Percentiles rank a stretch among this genome's conserved stretches.
phyloP scores from a whole-genome alignment of 345 rosid genomes.

The Adansonia digitata region DNA sequence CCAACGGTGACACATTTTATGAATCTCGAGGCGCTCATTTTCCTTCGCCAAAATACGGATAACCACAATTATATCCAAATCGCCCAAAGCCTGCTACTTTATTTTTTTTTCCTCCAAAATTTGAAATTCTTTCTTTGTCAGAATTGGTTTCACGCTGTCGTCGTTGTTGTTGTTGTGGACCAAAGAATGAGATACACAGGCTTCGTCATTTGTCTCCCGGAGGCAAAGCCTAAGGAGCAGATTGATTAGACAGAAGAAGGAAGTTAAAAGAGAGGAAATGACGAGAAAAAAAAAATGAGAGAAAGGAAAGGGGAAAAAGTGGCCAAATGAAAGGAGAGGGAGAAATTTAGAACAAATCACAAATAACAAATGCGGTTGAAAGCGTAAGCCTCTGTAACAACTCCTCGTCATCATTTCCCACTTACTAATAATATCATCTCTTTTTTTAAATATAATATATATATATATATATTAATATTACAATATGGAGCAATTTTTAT shows the following conservation, averaged over 20 bases:
- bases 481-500: no score
- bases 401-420: neutral
- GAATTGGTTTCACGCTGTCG: conserved; percentile 5
- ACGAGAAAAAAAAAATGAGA: neutral
- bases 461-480: no score
- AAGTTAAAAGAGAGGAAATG: neutral
- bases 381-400: conserved; percentile 8
- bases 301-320: neutral
- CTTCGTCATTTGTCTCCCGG: neutral
- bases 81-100: neutral
- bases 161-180: neutral
- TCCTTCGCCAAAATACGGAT: neutral
- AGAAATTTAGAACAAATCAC: neutral
- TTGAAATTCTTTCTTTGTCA: neutral
- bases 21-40: conserved; percentile 91
- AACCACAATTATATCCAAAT: neutral
- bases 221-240: neutral
- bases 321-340: conserved; percentile 3
- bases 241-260: neutral
- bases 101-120: neutral
- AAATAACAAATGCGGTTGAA: conserved; percentile 18
- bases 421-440: neutral
- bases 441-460: no score
- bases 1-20: conserved; percentile 97
- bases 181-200: neutral